phyloP scores from a whole-genome alignment of 495 filamentous ascomycete genomes.

The Talaromyces nanjingensis region DNA sequence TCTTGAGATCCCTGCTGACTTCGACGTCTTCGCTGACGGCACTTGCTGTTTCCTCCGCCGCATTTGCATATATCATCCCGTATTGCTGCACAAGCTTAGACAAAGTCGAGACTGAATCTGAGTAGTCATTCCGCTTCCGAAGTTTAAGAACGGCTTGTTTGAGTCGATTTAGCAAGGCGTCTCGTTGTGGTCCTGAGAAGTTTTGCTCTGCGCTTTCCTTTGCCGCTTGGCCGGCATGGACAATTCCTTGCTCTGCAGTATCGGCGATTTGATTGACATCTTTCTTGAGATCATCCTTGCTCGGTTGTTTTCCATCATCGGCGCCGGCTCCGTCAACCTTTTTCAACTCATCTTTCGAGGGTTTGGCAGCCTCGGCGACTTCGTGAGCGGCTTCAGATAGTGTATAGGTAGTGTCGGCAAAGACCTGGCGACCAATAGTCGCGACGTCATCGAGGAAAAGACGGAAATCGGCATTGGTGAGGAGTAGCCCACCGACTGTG shows the following conservation, averaged over 20 bases:
- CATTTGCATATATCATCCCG: conserved; percentile 66
- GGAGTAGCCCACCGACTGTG: conserved; percentile 72
- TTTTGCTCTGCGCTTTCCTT: conserved; percentile 61
- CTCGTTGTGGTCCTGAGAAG: conserved; percentile 55
- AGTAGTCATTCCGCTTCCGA: conserved; percentile 70
- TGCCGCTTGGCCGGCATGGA: conserved; percentile 56
- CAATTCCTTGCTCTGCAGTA: conserved; percentile 55
- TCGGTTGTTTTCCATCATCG: conserved; percentile 45
- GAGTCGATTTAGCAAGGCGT: conserved; percentile 65
- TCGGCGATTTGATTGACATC: conserved; percentile 58
- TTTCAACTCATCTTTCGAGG: conserved; percentile 53
- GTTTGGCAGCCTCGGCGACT: conserved; percentile 63
- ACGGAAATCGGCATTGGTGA: conserved; percentile 87
- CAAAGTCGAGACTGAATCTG: conserved; percentile 75
- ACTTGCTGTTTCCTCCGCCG: conserved; percentile 53
- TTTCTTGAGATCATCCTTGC: conserved; percentile 52
- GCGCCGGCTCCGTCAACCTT: conserved; percentile 49
- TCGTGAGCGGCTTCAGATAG: conserved; percentile 65
- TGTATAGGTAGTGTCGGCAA: conserved; percentile 76
- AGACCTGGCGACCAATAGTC: conserved; percentile 73
- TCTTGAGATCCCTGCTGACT: conserved; percentile 65
- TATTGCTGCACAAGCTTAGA: conserved; percentile 71
- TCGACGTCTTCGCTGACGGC: conserved; percentile 62
- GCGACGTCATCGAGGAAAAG: conserved; percentile 78
- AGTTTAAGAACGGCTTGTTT: conserved; percentile 72